Conservation (phyloP, 129 eudicot genomes). For the Escallonia rubra region DNA sequence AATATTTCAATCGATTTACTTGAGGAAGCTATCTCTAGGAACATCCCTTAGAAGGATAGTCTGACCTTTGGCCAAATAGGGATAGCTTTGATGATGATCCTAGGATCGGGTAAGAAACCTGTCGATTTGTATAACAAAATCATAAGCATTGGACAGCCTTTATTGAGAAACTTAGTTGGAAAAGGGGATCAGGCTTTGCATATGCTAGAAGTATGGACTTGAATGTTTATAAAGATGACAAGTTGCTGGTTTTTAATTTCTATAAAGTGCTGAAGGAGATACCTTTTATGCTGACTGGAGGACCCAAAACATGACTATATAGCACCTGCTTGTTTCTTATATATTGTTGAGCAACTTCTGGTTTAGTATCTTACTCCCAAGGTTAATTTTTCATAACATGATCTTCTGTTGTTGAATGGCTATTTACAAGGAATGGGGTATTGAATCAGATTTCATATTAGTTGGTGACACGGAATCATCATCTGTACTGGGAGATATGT, state of each 20-base stretch:
- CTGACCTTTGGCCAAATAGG: constrained; percentile 40
- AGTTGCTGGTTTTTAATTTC: no score
- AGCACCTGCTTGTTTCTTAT: constrained; percentile 50
- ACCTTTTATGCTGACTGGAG: constrained; percentile 25
- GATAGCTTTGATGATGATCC: constrained; percentile 20
- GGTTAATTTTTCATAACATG: constrained; percentile 35
- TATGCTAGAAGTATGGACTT: no score
- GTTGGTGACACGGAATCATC: constrained; percentile 8
- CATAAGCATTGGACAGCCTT: no score
- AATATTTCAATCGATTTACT: constrained; percentile 26
- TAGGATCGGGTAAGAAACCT: no score
- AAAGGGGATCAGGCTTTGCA: no score
- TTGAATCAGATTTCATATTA: neutral
- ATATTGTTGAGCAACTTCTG: constrained; percentile 55
- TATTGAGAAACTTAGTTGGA: no score
- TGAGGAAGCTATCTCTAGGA: constrained; percentile 30
- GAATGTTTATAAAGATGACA: no score
- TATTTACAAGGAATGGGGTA: constrained; percentile 14
- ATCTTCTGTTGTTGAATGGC: constrained; percentile 61
- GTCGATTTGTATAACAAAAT: no score
- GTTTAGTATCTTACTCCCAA: constrained; percentile 24
- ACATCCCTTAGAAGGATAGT: neutral
- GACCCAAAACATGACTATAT: constrained; percentile 26
- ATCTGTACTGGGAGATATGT: constrained; percentile 11
- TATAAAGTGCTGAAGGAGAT: no score